Evolutionary conservation across 371 early-diverging fungal species (phyloP), one percentile per base, ranked within the genome.

Genomic region (Lichtheimia ornata): DNA sequence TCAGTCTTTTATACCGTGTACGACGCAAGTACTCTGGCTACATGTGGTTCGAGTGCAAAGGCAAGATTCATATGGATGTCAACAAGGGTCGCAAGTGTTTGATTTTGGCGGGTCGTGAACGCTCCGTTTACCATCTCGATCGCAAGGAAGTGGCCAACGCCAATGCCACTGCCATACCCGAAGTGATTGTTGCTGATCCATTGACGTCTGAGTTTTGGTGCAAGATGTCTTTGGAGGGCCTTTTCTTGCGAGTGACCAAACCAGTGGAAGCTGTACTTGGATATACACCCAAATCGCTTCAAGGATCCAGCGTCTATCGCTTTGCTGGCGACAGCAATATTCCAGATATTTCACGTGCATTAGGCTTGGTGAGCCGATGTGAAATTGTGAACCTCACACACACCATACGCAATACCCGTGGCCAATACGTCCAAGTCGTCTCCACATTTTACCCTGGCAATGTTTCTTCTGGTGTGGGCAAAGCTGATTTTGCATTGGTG

Each of bases 21-120:
- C 71, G 78, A 5, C 70, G 82, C 35, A 84, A 84, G 67, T 62
- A 64, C 40, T 75, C 81, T 12, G 87, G 86, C 2, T 87, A 83
- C 63, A 70, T 85, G 57, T 89, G 87, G 77, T 61, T 88, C 43
- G 89, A 88, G 51, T 81, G 84, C 24, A 72, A 69, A 28, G 88
- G 89, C 14, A 81, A 80, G 35, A 67, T 81, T 42, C 67, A 84
- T 44, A 79, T 80, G 41, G 82, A 83, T 53, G 78, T 75, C 54
- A 70, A 74, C 53, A 84, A 82, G 56, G 82, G 86, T 14, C 76
- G 84, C 7, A 86, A 86, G 56, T 88, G 84, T 56, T 83, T 86
- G 27, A 75, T 88, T 17, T 50, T 88, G 30, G 71, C 84, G 0
- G 87, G 85, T 14, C 72, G 87, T 12, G 83, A 82, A 50, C 63